Conservation (phyloP, 2,329 filamentous ascomycete species). For the Ophiostoma tasmaniense region DNA sequence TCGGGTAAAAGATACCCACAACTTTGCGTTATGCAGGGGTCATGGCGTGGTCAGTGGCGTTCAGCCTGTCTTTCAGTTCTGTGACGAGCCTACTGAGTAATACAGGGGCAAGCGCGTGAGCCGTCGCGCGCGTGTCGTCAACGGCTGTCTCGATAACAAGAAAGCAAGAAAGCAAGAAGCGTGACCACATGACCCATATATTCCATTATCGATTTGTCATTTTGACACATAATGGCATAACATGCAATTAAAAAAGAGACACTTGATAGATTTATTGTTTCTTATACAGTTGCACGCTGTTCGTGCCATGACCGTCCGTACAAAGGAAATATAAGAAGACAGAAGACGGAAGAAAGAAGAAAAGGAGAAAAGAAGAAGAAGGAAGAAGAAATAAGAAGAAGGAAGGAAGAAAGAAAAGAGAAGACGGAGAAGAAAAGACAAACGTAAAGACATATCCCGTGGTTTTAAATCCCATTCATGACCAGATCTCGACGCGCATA, state of each 20-base stretch:
- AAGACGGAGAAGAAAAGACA: not conserved
- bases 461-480: constrained; percentile 3
- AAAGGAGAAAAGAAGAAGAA: not conserved
- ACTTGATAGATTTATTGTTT: not conserved
- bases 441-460: constrained; percentile 4
- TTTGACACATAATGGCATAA: not conserved
- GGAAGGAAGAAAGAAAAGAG: not conserved
- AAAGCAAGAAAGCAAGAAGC: too few relatives aligned
- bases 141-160: too few relatives aligned
- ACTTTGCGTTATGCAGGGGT: not conserved
- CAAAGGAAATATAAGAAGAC: constrained; percentile 1
- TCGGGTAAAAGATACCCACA: not conserved
- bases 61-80: not conserved
- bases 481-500: constrained; percentile 3
- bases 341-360: not conserved
- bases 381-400: not conserved
- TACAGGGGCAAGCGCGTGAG: not conserved
- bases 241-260: not conserved
- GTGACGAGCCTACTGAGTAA: too few relatives aligned
- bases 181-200: not conserved
- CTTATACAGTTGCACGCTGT: constrained; percentile 6
- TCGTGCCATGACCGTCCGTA: not conserved
- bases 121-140: not conserved
- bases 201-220: not conserved
- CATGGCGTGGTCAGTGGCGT: not conserved